Evolutionary conservation across 495 filamentous ascomycete species (phyloP), one percentile per base, ranked within the genome.

Genomic region (Penicillium cataractarum): DNA sequence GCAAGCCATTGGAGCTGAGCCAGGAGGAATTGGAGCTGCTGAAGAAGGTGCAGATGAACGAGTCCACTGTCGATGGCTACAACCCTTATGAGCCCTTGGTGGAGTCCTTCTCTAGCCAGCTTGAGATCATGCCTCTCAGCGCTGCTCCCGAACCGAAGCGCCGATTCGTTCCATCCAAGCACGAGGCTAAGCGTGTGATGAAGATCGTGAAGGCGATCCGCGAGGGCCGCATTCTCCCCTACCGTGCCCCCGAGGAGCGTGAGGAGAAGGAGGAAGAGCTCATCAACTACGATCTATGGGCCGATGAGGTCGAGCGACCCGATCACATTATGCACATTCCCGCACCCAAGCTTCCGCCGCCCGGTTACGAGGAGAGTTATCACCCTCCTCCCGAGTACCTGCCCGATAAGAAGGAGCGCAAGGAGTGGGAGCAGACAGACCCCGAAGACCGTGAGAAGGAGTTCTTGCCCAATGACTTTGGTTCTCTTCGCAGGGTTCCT

Each of bases 301-400:
- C 93, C 21, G 89, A 97, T 69, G 93, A 98, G 75, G 84, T 85
- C 57, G 84, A 92, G 35, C 84, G 89, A 57, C 83, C 88, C n/a
- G 90, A 94, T 55, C 92, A 97, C 71, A 79, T 87, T 12, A 97
- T 98, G 95, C 89, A 97, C 65, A 87, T 98, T 59, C 92, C 96
- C n/a, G 96, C 95, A 22, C 95, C 95, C 3, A 98, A 98, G 72
- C 83, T 95, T 19, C 90, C 93, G 35, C 96, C 96, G 22, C 95
- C 95, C 26, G 92, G 92, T 29, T 97, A 96, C 69, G 95, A 97
- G 67, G 82, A 97, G 73, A 94, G 90, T 69, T 98, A 98, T 71
- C 96, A 97, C 76, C 95, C 95, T n/a, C 95, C 95, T 55, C 84
- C 89, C 29, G 95, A 99, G 74, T 99, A 98, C 72, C 80, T 99